A percentile compares a stretch with the other conserved stretches of the same genome.
Conservation (phyloP, 2,329 filamentous ascomycete genomes). For the Stachybotrys chartarum region DNA sequence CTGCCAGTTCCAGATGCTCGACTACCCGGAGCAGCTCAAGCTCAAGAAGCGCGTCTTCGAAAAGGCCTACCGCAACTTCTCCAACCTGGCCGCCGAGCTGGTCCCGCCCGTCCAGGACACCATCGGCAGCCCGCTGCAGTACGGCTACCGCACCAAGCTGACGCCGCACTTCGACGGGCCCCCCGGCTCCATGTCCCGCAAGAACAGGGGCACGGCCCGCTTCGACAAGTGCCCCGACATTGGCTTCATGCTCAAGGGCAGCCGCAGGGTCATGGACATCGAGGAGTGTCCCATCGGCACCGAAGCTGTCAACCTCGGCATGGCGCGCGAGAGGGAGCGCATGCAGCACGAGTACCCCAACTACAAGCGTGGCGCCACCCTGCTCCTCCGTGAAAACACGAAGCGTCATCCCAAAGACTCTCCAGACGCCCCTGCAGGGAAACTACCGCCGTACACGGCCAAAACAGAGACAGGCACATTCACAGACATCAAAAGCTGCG, state of each 20-base stretch:
- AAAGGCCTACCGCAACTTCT: slow-evolving; percentile 89
- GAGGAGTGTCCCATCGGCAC: slow-evolving; percentile 97
- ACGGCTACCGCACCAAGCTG: slow-evolving; percentile 91
- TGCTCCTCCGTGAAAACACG: slow-evolving; percentile 84
- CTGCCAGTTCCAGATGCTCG: slow-evolving; percentile 96
- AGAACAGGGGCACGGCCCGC: slow-evolving; percentile 35
- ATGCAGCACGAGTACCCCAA: slow-evolving; percentile 63
- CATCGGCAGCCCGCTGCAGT: slow-evolving; percentile 83
- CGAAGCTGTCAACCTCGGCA: slow-evolving; percentile 70
- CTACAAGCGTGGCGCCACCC: slow-evolving; percentile 77
- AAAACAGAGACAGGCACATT: slow-evolving; percentile 47
- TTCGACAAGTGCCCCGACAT: slow-evolving; percentile 68
- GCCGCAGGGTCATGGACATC: slow-evolving; percentile 76
- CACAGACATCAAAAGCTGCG: slow-evolving; percentile 77
- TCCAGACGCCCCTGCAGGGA: slow-evolving; percentile 16
- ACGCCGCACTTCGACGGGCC: slow-evolving; percentile 93
- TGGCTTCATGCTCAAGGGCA: slow-evolving; percentile 87
- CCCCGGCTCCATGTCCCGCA: slow-evolving; percentile 43
- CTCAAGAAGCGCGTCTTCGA: slow-evolving; percentile 84
- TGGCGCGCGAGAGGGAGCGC: slow-evolving; percentile 70
- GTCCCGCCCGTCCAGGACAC: slow-evolving; percentile 76
- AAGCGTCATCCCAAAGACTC: slow-evolving; percentile 51
- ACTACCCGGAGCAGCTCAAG: slow-evolving; percentile 75
- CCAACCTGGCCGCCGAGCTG: slow-evolving; percentile 65
- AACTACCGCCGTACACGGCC: slow-evolving; percentile 26